These are phyloP conservation scores for Tulasnella sp. DNA, from an alignment of 768 basidiomycete species.

Conservation along the genomic window DNA sequence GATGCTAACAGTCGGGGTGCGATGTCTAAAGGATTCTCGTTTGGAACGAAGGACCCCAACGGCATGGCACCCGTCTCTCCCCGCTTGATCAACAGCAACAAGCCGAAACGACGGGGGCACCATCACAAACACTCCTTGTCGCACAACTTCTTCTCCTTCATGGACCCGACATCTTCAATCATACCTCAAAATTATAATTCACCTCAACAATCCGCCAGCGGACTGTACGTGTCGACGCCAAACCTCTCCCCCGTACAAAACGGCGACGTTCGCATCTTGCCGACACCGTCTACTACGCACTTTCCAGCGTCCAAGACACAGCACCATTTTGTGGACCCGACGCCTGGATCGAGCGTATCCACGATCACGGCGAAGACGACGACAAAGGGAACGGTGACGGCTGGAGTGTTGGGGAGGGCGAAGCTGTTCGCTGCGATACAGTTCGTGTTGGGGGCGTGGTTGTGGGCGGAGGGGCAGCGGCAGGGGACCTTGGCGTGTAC, in stretches of 20 bases:
- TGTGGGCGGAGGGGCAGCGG: slow-evolving; percentile 88
- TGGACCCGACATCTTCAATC: slow-evolving; percentile 45
- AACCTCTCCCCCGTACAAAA: too few species aligned
- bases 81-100: slow-evolving; percentile 22
- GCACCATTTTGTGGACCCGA: slow-evolving; percentile 4
- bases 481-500: slow-evolving; percentile 78
- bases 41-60: slow-evolving; percentile 14
- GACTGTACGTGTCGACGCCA: not conserved
- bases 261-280: not conserved
- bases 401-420: slow-evolving; percentile 5
- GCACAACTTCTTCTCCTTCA: slow-evolving; percentile 91
- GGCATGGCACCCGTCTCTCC: slow-evolving; percentile 14
- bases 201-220: not conserved
- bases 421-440: slow-evolving; percentile 25
- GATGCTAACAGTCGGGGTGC: not conserved
- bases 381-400: not conserved
- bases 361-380: not conserved
- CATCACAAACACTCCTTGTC: slow-evolving; percentile 92
- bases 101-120: slow-evolving; percentile 51
- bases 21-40: not conserved
- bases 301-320: slow-evolving; percentile 4
- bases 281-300: slow-evolving; percentile 9
- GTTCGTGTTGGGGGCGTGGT: slow-evolving; percentile 31
- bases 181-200: not conserved
- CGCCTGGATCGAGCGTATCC: not conserved